Base-by-base conservation (phyloP, 306 rosid species). In the Benincasa hispida region DNA sequence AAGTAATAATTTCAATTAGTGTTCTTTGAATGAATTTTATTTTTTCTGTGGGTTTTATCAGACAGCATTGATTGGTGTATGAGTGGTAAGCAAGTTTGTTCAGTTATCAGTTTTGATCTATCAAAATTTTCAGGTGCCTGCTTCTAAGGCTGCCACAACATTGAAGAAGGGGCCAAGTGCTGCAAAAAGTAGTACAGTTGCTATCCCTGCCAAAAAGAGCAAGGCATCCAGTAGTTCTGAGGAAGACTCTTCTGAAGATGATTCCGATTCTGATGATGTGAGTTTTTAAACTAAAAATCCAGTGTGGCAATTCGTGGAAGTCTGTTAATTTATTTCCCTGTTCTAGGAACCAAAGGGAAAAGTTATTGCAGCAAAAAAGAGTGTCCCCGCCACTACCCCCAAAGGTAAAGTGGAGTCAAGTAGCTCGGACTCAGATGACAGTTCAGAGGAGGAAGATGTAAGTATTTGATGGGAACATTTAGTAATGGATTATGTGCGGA, bases 201-300 rank as follows among this genome's bases (percentile, higher is more conserved):
- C 18, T 72, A 50, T 42, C 13, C 30, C 68, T 10, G 78, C 79
- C 3, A 74, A 82, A 76, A 89, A 84, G 66, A 74, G 41, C 34
- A 81, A 70, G 66, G 22, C 41, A 7, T 19, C 80, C 22, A 68
- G 78, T 27, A 78, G 82, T 55, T 53, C 78, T 0, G 80, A 77
- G 75, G 80, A 77, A 50, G 82, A 80, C n/a, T 60, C 81, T 17
- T 85, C 88, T 0, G 88, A 82, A 2, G 83, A 79, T 9, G 81
- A 77, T 50, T 82, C 92, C 14, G 87, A 79, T 10, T 85, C 83
- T 34, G 86, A 77, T 14, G 86, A 86, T 24, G 92, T 88, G 78
- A 84, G 91, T 77, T 22, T 9, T 11, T 5, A 7, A 22, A 32
- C 12, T 78, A 8, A 1, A 24, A 6, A 7, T 47, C 4, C 15